phyloP scores from a whole-genome alignment of 2,329 filamentous ascomycete genomes.

The Ascochyta rabiei region DNA sequence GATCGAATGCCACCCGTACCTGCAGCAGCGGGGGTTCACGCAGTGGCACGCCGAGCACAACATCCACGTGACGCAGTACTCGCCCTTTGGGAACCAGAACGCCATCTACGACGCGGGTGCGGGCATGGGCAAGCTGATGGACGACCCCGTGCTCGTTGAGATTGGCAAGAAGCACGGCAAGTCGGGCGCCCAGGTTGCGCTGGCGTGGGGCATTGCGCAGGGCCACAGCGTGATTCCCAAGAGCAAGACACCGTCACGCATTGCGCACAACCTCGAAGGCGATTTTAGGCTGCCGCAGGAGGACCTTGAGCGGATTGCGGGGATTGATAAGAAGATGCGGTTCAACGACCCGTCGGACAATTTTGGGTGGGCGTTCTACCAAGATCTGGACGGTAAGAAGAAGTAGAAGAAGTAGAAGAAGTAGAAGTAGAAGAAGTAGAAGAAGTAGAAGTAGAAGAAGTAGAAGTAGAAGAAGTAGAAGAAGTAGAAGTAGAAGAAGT shows the following conservation, averaged over 20 bases:
- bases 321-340: constrained; percentile 65
- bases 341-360: constrained; percentile 65
- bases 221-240: constrained; percentile 45
- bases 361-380: constrained; percentile 65
- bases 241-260: constrained; percentile 39
- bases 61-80: constrained; percentile 45
- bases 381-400: constrained; percentile 61
- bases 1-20: constrained; percentile 41
- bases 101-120: constrained; percentile 40
- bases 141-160: constrained; percentile 68
- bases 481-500: too few species aligned
- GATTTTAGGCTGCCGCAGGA: constrained; percentile 74
- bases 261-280: constrained; percentile 53
- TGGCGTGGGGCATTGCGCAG: constrained; percentile 83
- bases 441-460: too few species aligned
- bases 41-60: constrained; percentile 36
- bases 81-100: constrained; percentile 44
- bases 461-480: too few species aligned
- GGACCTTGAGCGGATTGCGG: constrained; percentile 68
- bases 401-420: too few species aligned
- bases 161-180: constrained; percentile 68
- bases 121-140: constrained; percentile 47
- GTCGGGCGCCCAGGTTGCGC: constrained; percentile 80
- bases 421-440: too few species aligned
- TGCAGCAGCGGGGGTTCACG: constrained; percentile 36